Base-by-base conservation (phyloP, 1,139 yeast species). In the Schizosaccharomyces versatilis region DNA sequence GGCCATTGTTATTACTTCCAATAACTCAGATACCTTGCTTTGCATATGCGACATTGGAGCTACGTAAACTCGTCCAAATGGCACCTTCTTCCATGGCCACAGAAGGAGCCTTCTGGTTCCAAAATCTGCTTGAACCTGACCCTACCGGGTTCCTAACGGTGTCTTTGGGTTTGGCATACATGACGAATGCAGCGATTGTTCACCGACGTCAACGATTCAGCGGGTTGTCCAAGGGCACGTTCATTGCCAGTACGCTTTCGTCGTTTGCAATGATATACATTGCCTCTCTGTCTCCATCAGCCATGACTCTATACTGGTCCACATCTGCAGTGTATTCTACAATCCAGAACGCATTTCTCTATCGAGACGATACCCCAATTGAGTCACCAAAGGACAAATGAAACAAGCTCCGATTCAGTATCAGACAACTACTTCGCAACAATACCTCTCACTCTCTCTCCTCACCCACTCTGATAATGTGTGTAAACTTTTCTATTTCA, bases 301-400 rank as follows among this genome's bases (percentile, higher is more conserved):
- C 57, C 17, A 24, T 57, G 36, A 36, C 57, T 7, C 47, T 57
- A 19, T 57, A 54, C 53, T 57, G 58, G 58, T 47, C 51, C 5
- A 47, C 58, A 1, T 57, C 57, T 19, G 24, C 58, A 10, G 38
- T 41, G 10, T 57, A 48, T 38, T 56, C 58, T 6, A 32, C 54
- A 12, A 15, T 39, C 7, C 58, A 57, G 47, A 57, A 49, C 38
- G n/a, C 32, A 24, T 5, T 24, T 24, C 32, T 24, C 5, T 24
- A 24, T 5, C 32, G 32, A 2, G 5, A 24, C 32, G 32, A 24
- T 24, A 24, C 32, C 32, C 32, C 32, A 24, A 24, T 2, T 24
- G 32, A 24, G 32, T 5, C 32, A 24, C 5, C 32, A 24, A 24
- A 24, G 5, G 32, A 24, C 5, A 24, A 24, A 24, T 24, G n/a